Evolutionary conservation across 1,139 yeast species (phyloP).

Genomic region (Blastobotrys arbuscula): DNA sequence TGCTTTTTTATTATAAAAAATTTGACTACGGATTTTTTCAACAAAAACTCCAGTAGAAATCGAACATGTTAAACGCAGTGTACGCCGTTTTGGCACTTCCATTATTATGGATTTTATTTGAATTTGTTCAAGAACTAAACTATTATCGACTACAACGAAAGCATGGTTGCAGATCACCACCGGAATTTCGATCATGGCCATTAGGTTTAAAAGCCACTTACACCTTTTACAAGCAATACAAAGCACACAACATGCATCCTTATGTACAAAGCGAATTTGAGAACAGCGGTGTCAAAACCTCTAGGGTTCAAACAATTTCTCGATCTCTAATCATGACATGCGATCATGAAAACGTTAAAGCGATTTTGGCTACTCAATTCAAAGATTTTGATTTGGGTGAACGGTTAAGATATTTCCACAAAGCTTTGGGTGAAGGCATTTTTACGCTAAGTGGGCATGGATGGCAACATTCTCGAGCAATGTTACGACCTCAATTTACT

Average conservation of each 20-base stretch:
- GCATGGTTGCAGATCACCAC: conserved; percentile 11
- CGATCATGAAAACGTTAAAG: conserved; percentile 43
- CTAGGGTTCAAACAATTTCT: conserved; percentile 16
- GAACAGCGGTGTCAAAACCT: conserved; percentile 12
- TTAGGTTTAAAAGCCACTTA: conserved; percentile 19
- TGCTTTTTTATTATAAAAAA: background rate
- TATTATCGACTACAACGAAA: conserved; percentile 8
- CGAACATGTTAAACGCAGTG: background rate
- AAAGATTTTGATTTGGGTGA: conserved; percentile 34
- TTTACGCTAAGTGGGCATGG: conserved; percentile 50
- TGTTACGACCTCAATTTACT: conserved; percentile 53
- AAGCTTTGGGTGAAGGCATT: conserved; percentile 50
- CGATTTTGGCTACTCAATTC: conserved; percentile 32
- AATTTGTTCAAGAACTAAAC: conserved; percentile 7
- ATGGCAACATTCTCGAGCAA: conserved; percentile 53
- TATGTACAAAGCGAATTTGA: conserved; percentile 5
- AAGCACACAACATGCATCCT: conserved; percentile 8
- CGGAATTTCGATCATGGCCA: conserved; percentile 14
- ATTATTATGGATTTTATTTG: conserved; percentile 3
- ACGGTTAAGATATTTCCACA: conserved; percentile 40
- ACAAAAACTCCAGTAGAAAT: background rate
- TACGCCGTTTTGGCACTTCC: conserved; percentile 6
- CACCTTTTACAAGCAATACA: conserved; percentile 5
- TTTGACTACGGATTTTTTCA: no score
- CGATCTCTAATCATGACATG: conserved; percentile 27